phyloP scores from a whole-genome alignment of 768 basidiomycete species.

The Sarcodon aspratus region DNA sequence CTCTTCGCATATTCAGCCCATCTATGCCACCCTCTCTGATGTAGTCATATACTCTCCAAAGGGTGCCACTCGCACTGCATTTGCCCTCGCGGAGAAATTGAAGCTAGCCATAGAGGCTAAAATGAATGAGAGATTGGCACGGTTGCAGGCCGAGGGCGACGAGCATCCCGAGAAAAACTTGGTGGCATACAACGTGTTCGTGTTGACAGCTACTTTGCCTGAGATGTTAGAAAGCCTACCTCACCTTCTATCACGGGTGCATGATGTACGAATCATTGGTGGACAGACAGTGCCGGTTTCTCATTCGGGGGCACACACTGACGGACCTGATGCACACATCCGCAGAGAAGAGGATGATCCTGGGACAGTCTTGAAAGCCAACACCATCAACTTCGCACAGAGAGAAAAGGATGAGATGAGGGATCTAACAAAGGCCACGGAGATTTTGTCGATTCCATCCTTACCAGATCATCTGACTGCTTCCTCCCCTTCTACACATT shows the following conservation, averaged over 20 bases:
- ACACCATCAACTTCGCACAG: slow-evolving; percentile 72
- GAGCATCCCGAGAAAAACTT: slow-evolving; percentile 18
- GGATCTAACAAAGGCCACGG: slow-evolving; percentile 71
- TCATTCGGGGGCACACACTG: slow-evolving; percentile 15
- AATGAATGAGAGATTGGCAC: slow-evolving; percentile 28
- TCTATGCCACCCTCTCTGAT: slow-evolving; percentile 83
- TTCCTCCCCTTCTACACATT: slow-evolving; percentile 28
- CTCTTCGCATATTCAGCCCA: slow-evolving; percentile 36
- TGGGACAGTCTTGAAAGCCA: slow-evolving; percentile 17
- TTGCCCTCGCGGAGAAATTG: slow-evolving; percentile 55
- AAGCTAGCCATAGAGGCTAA: slow-evolving; percentile 51
- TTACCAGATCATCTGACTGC: slow-evolving; percentile 11
- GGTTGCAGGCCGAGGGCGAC: slow-evolving; percentile 8
- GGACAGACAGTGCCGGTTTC: slow-evolving; percentile 1
- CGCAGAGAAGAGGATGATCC: slow-evolving; percentile 8
- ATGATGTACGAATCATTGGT: slow-evolving; percentile 17
- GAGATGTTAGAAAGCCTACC: slow-evolving; percentile 32
- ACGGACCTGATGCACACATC: slow-evolving; percentile 20
- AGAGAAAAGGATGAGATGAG: slow-evolving; percentile 87
- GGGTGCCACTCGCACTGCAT: slow-evolving; percentile 41
- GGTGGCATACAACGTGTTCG: slow-evolving; percentile 62
- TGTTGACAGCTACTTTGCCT: slow-evolving; percentile 47
- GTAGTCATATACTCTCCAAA: slow-evolving; percentile 78
- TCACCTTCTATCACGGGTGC: slow-evolving; percentile 42
- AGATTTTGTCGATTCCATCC: slow-evolving; percentile 31